Conservation (phyloP, 768 basidiomycete species). For the Rubroboletus satanas region DNA sequence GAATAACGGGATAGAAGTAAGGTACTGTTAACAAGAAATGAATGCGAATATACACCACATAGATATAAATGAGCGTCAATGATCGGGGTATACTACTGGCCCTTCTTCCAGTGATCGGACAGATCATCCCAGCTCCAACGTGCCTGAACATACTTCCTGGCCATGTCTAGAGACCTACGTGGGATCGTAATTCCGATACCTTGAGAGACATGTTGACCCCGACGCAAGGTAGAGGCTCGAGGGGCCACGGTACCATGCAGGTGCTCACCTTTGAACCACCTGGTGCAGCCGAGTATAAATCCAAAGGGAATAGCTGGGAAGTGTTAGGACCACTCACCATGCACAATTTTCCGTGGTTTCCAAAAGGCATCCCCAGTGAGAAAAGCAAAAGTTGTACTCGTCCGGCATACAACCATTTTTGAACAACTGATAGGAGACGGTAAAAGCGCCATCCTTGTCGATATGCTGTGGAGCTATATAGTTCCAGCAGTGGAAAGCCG, state of each 20-base stretch:
- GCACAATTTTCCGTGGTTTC: slow-evolving; percentile 1
- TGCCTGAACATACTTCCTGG: slow-evolving; percentile 7
- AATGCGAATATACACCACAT: too few species aligned
- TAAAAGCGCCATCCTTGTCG: slow-evolving; percentile 3
- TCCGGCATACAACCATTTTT: neutral
- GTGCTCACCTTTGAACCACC: slow-evolving; percentile 13
- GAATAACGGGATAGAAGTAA: too few species aligned
- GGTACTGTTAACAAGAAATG: too few species aligned
- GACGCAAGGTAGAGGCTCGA: neutral
- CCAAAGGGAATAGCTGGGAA: too few species aligned
- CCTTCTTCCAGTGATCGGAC: slow-evolving; percentile 1
- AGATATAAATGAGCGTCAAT: too few species aligned
- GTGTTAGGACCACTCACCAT: neutral
- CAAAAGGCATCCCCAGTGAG: neutral
- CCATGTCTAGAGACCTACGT: slow-evolving; percentile 1
- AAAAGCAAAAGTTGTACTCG: slow-evolving; percentile 8
- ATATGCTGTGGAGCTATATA: slow-evolving; percentile 3
- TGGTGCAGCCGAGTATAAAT: neutral
- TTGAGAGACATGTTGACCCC: neutral
- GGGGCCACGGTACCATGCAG: slow-evolving; percentile 11
- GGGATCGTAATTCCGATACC: slow-evolving; percentile 4
- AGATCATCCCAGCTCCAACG: neutral
- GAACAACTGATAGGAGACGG: slow-evolving; percentile 1
- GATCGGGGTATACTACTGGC: too few species aligned
- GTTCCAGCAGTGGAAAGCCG: slow-evolving; percentile 7